Evolutionary conservation across 192 early-diverging fungal species (phyloP), one percentile per base, ranked within the genome.

Genomic region (Backusella macrospora): DNA sequence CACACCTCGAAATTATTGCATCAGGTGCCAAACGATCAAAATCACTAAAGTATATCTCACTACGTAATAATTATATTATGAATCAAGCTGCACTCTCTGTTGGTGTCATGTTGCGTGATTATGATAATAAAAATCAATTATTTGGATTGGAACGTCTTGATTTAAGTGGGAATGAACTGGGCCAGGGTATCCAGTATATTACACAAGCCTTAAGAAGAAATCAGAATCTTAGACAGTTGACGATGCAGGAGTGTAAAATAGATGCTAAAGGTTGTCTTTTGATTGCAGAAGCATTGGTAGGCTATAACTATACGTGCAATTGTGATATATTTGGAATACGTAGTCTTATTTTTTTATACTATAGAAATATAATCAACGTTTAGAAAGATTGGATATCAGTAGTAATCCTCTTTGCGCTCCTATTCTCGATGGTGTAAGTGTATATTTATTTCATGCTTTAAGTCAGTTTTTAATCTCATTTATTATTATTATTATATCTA

Each of bases 41-140:
- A 14, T 77, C 62, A 39, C 42, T 88, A 49, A 66, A 70, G 5
- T 62, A 76, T 48, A 70, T 88, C 8, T 86, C 84, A 0, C 55
- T 88, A 63, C 69, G 80, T 21, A 75, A 78, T 37, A 88, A 86
- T 62, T 80, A 78, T 48, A 29, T 68, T 3, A 85, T 86, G 26
- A 85, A 80, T 34, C 65, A 77, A 37, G 84, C 82, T 26, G 85
- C 84, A n/a, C 70, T 85, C 0, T 85, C 81, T 78, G 78, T 88
- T 45, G 85, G 87, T 1, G 83, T 88, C 15, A 76, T 88, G 85
- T 70, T 88, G 62, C 77, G 85, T 10, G 86, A 86, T 47, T 88
- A 88, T 68, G 86, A 84, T 16, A 81, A 81, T 46, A 42, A n/a
- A n/a, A 34, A 65, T 12, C 65, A 70, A 18, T 34, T 59, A 10